phyloP scores from a whole-genome alignment of 306 rosid genomes.

The Hippophae rhamnoides region DNA sequence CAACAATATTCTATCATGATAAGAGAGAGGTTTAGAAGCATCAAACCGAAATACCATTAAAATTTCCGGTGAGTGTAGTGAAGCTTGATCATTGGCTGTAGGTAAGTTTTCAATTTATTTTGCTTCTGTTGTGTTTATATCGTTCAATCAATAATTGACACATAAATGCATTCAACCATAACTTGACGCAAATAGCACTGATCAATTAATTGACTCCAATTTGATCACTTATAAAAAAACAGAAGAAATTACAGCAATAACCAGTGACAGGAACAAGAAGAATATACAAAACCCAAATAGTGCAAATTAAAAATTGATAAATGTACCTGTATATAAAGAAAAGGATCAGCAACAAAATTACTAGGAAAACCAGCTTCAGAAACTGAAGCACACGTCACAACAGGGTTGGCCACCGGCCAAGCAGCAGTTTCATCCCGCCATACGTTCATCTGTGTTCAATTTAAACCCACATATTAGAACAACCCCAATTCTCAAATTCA shows the following conservation, averaged over 20 bases:
- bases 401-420: conserved; percentile 98
- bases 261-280: neutral
- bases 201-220: no score
- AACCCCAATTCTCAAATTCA: neutral
- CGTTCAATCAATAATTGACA: no score
- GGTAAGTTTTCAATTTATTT: no score
- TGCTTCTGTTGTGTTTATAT: no score
- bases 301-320: conserved; percentile 9
- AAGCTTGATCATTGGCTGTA: no score
- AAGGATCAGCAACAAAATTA: conserved; percentile 98
- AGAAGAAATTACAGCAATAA: neutral
- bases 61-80: no score
- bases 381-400: conserved; percentile 80
- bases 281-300: conserved; percentile 1
- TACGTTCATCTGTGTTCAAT: conserved; percentile 50
- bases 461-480: neutral
- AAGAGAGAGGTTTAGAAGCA: no score
- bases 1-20: no score
- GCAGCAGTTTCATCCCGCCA: conserved; percentile 65
- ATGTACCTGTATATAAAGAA: conserved; percentile 69
- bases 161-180: no score
- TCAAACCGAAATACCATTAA: no score
- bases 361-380: conserved; percentile 90
- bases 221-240: no score
- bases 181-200: no score